Conservation (phyloP, 2,329 filamentous ascomycete genomes). For the Aspergillus ibericus region DNA sequence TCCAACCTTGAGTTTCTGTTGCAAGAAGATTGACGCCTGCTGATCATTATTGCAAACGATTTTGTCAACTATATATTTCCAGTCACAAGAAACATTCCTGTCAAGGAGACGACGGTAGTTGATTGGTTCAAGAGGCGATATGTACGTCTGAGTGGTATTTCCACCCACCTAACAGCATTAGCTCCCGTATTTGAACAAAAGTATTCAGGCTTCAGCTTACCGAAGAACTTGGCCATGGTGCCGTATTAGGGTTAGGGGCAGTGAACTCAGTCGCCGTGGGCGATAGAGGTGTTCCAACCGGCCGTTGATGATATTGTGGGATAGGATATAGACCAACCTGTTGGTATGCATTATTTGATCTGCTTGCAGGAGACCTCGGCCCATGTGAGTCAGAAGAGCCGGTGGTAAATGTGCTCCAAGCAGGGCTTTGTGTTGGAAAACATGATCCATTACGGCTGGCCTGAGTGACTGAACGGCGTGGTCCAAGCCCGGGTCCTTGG, state of each 20-base stretch:
- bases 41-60: constrained; percentile 99
- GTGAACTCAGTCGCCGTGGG: constrained; percentile 75
- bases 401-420: constrained; percentile 35
- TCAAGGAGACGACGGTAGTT: constrained; percentile 96
- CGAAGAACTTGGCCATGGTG: constrained; percentile 45
- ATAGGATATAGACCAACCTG: constrained; percentile 38
- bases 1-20: constrained; percentile 97
- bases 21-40: constrained; percentile 96
- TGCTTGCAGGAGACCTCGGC: constrained; percentile 30
- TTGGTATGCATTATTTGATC: constrained; percentile 34
- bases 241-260: constrained; percentile 37
- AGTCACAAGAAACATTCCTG: constrained; percentile 95
- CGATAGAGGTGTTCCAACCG: constrained; percentile 66
- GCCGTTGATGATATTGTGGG: constrained; percentile 54
- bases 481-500: constrained; percentile 24
- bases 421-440: constrained; percentile 33
- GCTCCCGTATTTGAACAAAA: constrained; percentile 20
- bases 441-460: constrained; percentile 32
- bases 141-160: constrained; percentile 71
- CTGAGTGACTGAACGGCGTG: constrained; percentile 34
- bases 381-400: constrained; percentile 24
- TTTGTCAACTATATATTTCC: constrained; percentile 99
- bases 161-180: constrained; percentile 23
- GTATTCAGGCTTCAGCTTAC: constrained; percentile 48
- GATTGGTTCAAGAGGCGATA: constrained; percentile 84